Conservation (phyloP, 148 eudicot species). For the Chenopodium quinoa region DNA sequence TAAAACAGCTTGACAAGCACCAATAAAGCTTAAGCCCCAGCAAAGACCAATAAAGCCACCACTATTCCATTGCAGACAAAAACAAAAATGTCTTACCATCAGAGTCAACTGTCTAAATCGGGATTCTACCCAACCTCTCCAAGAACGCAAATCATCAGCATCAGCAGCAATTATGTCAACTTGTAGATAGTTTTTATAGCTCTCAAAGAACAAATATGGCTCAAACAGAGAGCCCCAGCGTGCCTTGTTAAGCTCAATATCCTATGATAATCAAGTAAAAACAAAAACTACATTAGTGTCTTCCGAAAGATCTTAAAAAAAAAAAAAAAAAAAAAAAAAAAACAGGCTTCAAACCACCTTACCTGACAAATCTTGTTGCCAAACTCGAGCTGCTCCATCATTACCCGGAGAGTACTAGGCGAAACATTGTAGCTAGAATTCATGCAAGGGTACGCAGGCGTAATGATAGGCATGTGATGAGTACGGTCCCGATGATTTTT, state of each 20-base stretch:
- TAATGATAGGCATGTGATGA: constrained; percentile 93
- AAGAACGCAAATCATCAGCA: constrained; percentile 68
- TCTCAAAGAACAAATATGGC: constrained; percentile 74
- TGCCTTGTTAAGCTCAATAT: constrained; percentile 65
- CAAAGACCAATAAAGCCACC: neutral
- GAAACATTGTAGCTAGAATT: constrained; percentile 96
- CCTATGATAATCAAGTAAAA: constrained; percentile 35
- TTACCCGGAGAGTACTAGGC: constrained; percentile 75
- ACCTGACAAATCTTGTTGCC: constrained; percentile 83
- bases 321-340: neutral
- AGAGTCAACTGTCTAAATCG: constrained; percentile 81
- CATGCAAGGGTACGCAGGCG: constrained; percentile 98
- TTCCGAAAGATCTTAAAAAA: too few relatives aligned
- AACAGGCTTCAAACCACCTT: constrained; percentile 9
- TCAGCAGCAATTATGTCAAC: constrained; percentile 70
- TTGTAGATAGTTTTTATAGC: constrained; percentile 80
- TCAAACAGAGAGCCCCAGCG: constrained; percentile 70
- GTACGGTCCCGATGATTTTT: constrained; percentile 72
- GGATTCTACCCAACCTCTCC: constrained; percentile 98
- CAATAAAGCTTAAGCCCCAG: neutral
- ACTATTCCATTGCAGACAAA: too few relatives aligned
- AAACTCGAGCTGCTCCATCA: constrained; percentile 73
- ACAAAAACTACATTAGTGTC: neutral
- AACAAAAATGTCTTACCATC: constrained; percentile 47
- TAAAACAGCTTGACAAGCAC: neutral